These are phyloP conservation scores for Colletotrichum tropicale DNA, from an alignment of 2,329 filamentous ascomycete species.

Conservation along the genomic window DNA sequence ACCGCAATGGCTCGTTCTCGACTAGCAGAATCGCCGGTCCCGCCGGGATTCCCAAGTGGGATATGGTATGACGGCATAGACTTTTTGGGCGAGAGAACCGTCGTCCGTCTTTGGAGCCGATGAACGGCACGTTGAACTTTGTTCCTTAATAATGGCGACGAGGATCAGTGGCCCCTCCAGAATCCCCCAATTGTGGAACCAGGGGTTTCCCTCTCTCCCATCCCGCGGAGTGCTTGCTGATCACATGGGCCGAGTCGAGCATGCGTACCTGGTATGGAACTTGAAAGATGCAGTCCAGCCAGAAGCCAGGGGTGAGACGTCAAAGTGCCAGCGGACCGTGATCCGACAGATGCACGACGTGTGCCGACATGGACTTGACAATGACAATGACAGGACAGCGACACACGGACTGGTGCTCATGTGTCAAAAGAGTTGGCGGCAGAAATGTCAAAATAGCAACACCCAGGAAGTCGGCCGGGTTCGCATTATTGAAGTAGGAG, in stretches of 20 bases:
- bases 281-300: not conserved
- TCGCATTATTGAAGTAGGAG: not conserved
- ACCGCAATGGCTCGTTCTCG: not conserved
- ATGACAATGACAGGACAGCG: not conserved
- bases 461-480: not conserved
- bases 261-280: not conserved
- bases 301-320: not conserved
- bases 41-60: constrained; percentile 3
- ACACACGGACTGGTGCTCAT: not conserved
- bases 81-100: not conserved
- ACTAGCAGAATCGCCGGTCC: constrained; percentile 6
- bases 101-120: not conserved
- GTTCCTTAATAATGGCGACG: not conserved
- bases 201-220: not conserved
- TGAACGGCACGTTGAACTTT: not conserved
- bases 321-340: not conserved
- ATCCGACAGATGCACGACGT: not conserved
- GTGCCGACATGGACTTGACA: not conserved
- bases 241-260: not conserved
- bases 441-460: not conserved
- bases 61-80: constrained; percentile 15
- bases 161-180: not conserved
- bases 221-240: not conserved
- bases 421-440: not conserved
- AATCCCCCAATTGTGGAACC: not conserved